Evolutionary conservation across 2,329 filamentous ascomycete genomes (phyloP), one percentile per base, ranked within the genome.

Genomic region (Claviceps sp.): DNA sequence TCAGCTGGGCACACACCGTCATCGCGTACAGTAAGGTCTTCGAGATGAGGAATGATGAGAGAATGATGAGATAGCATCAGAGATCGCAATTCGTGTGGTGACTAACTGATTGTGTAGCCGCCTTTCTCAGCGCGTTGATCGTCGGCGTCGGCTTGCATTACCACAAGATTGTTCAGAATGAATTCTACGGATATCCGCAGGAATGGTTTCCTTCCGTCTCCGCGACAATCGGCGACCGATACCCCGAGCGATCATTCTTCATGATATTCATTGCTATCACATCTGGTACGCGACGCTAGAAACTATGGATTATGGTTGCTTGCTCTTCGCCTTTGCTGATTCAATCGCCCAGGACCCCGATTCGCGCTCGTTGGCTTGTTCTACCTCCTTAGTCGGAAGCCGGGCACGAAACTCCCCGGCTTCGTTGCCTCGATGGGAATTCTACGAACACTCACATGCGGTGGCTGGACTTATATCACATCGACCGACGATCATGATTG

Each of bases 191-290:
- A 60, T 95, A 94, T 65, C 90, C 90, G 1, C 76, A 95, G 59
- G 90, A 96, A 74, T 96, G 90, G 90, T 95, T 95, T 63, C 90
- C 90, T 54, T 95, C 90, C 44, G 90, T 96, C 22, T 96, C 91
- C 34, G 85, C 93, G 42, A 97, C 93, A 38, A 98, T 98, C 70
- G 93, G 93, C 66, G 93, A 98, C 69, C 83, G 90, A 58, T 97
- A 96, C 63, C 93, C 93, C 50, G 93, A 98, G 70, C 85, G 93
- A 55, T 95, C 93, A 16, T 85, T 97, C 62, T 98, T 98, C 68
- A 91, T 95, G 80, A 69, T 98, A 59, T 96, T 97, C 66, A 98
- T 98, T 65, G 91, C 91, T 55, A 83, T 98, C 55, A 96, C 91
- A 37, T 96, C 93, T 45, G 87, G 86, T 84, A 76, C 50, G 73